Base-by-base conservation (phyloP, 306 rosid genomes). In the Potentilla sterilis region DNA sequence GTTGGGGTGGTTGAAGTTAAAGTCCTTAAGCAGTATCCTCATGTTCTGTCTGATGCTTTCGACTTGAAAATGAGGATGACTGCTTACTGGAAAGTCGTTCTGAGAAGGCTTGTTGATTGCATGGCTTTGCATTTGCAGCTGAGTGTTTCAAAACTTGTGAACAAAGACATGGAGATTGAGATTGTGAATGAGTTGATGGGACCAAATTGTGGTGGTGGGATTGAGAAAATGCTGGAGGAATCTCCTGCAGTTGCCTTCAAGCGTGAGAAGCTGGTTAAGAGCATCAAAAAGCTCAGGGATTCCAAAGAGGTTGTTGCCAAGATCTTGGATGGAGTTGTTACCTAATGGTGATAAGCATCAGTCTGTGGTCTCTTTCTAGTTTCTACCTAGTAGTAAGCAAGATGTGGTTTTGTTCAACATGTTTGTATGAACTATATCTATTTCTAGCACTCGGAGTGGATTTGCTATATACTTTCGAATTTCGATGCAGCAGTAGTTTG, bases 161-260 rank as follows among this genome's bases (percentile, higher is more conserved):
- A 34, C 68, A 16, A 63, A 35, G 22, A 63, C 5, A 7, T 64
- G 69, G 69, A 35, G 13, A 64, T 0, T 15, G 67, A 62, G 42
- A 34, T 34, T 34, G 10, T 28, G 67, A 62, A 35, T 6, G 46
- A 37, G 24, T 9, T 34, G 10, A 16, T 64, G 69, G 69, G 69
- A 37, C 46, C 46, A 63, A 18, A 35, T 64, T 63, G 68, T 35
- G 68, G 69, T 37, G 24, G 43, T 35, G 24, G 69, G 44, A 63
- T 63, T 63, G 68, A 35, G 68, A 63, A 63, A 37, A 34, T 34
- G 43, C 43, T 63, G 19, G 43, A 6, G 68, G 68, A 63, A 63
- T 35, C 43, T 63, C 67, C 22, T 0, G 9, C 42, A 15, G 68
- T 64, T 64, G 43, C 43, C 7, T 14, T 4, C 69, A 37, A 64